Conservation (phyloP, 306 rosid species). For the Cicer bijugum region DNA sequence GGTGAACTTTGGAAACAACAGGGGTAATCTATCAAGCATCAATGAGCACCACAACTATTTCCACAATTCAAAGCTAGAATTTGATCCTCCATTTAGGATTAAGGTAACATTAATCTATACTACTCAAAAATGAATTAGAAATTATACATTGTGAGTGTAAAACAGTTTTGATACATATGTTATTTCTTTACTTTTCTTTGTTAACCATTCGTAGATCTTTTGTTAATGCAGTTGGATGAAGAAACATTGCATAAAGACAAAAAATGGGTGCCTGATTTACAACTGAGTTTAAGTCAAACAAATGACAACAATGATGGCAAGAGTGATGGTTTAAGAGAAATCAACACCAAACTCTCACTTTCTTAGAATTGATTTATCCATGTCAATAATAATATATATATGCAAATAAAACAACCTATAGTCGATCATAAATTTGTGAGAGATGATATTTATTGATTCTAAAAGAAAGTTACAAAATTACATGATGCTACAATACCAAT, state of each 20-base stretch:
- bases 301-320: conserved; percentile 37
- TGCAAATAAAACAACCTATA: conserved; percentile 43
- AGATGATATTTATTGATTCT: conserved; percentile 11
- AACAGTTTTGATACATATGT: background rate
- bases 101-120: conserved; percentile 44
- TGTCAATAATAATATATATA: conserved; percentile 21
- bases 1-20: conserved; percentile 42
- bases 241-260: conserved; percentile 48
- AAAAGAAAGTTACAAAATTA: conserved; percentile 29
- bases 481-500: conserved; percentile 9
- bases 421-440: conserved; percentile 27
- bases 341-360: conserved; percentile 74
- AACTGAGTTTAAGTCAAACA: conserved; percentile 57
- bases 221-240: conserved; percentile 56
- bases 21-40: conserved; percentile 42
- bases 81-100: conserved; percentile 55
- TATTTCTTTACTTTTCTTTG: background rate
- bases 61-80: conserved; percentile 42
- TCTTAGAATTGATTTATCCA: conserved; percentile 47
- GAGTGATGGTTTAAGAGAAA: conserved; percentile 47
- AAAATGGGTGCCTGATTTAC: conserved; percentile 63
- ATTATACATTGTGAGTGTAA: too few species aligned
- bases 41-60: conserved; percentile 34
- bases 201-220: background rate
- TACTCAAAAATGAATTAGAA: background rate